These are phyloP conservation scores for Ziziphus jujuba DNA, from an alignment of 306 rosid species.

Conservation along the genomic window DNA sequence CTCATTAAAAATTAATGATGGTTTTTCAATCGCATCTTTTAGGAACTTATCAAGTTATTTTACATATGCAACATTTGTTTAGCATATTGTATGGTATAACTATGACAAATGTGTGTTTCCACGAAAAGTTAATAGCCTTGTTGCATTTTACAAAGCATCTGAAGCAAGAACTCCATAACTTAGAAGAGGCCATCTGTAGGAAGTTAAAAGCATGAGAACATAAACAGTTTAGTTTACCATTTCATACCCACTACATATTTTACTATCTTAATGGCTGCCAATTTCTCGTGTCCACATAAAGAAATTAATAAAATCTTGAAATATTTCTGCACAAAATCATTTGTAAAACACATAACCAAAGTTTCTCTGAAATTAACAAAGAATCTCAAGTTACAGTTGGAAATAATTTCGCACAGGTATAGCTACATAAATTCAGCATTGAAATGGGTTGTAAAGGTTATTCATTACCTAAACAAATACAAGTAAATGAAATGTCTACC, in stretches of 20 bases:
- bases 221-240: background rate
- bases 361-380: background rate
- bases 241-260: background rate
- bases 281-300: no score
- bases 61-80: background rate
- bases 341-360: background rate
- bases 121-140: background rate
- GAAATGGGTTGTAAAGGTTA: background rate
- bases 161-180: background rate
- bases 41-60: background rate
- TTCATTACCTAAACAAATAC: conserved; percentile 9
- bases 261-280: no score
- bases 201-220: background rate
- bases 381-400: conserved; percentile 17
- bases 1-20: background rate
- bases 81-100: background rate
- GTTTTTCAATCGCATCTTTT: conserved; percentile 3
- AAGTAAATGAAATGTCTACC: conserved; percentile 45
- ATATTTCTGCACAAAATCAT: background rate
- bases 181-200: background rate
- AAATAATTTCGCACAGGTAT: background rate
- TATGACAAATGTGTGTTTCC: background rate
- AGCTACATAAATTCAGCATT: background rate
- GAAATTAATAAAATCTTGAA: background rate
- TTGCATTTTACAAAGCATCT: background rate